Percentiles rank a stretch among this genome's conserved stretches.
These are phyloP conservation scores for Tilletia horrida DNA, from an alignment of 1,284 basidiomycete genomes.

Conservation along the genomic window DNA sequence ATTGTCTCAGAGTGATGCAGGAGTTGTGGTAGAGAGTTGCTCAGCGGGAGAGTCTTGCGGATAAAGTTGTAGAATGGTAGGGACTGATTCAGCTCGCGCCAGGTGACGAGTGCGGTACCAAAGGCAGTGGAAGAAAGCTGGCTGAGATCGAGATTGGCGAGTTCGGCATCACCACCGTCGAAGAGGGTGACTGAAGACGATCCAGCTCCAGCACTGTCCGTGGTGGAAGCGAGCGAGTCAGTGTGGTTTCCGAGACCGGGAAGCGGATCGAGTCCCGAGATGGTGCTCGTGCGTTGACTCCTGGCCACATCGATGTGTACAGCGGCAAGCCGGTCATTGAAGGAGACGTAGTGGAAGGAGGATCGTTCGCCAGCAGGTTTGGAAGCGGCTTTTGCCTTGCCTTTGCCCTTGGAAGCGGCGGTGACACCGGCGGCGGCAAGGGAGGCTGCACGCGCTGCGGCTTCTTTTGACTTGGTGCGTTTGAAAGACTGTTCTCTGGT, in stretches of 20 bases:
- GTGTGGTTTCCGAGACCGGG: conserved; percentile 21
- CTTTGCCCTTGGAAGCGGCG: conserved; percentile 20
- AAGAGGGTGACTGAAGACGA: conserved; percentile 17
- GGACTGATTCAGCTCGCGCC: conserved; percentile 52
- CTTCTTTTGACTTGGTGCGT: neutral
- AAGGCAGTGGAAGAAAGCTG: conserved; percentile 40
- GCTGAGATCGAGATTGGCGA: conserved; percentile 27
- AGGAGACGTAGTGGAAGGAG: conserved; percentile 50
- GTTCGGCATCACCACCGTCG: conserved; percentile 18
- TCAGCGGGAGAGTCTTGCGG: conserved; percentile 30
- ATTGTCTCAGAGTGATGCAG: conserved; percentile 47
- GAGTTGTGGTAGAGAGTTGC: conserved; percentile 46
- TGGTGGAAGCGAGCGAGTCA: conserved; percentile 39
- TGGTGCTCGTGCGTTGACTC: conserved; percentile 32
- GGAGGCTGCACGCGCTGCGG: neutral
- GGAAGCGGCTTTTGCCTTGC: conserved; percentile 16
- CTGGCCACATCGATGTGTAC: conserved; percentile 43
- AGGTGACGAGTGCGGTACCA: conserved; percentile 40
- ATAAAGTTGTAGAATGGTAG: conserved; percentile 46
- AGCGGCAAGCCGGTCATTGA: conserved; percentile 51
- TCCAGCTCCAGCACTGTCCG: neutral
- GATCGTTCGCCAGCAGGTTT: conserved; percentile 16
- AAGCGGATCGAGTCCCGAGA: conserved; percentile 30
- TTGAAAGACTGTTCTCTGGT: conserved; percentile 4
- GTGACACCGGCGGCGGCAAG: neutral